phyloP scores from a whole-genome alignment of 805 yeast species.

The Candida michaelii region DNA sequence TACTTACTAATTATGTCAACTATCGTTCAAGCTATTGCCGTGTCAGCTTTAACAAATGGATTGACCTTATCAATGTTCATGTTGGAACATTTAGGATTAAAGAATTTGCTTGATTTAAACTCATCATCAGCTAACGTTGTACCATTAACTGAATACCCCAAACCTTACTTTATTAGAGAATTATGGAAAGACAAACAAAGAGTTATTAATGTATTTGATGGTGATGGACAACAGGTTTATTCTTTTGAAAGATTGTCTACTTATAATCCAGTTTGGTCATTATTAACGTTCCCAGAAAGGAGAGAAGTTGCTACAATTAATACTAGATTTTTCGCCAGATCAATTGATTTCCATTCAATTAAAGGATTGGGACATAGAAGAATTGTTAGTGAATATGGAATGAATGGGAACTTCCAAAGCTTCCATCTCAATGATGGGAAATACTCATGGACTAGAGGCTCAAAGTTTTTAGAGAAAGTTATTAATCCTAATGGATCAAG shows the following conservation, averaged over 20 bases:
- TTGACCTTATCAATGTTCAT: slow-evolving; percentile 42
- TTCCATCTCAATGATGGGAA: slow-evolving; percentile 56
- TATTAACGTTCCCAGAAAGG: slow-evolving; percentile 45
- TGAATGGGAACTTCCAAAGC: slow-evolving; percentile 31
- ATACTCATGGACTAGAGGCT: slow-evolving; percentile 55
- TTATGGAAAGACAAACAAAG: slow-evolving; percentile 47
- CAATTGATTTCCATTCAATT: slow-evolving; percentile 51
- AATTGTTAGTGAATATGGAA: slow-evolving; percentile 31
- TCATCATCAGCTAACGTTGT: slow-evolving; percentile 39
- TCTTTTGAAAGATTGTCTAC: slow-evolving; percentile 52
- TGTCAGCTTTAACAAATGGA: slow-evolving; percentile 40
- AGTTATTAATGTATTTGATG: slow-evolving; percentile 50
- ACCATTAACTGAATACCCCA: slow-evolving; percentile 41
- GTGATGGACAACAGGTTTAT: slow-evolving; percentile 41
- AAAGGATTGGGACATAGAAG: slow-evolving; percentile 46
- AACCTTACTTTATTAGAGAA: slow-evolving; percentile 48
- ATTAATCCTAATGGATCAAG: slow-evolving; percentile 52
- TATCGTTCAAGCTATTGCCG: slow-evolving; percentile 49
- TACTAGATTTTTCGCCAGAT: slow-evolving; percentile 46
- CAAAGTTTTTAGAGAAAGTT: slow-evolving; percentile 52
- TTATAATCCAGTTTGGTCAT: slow-evolving; percentile 52
- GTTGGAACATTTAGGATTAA: slow-evolving; percentile 42
- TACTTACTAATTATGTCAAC: slow-evolving; percentile 17
- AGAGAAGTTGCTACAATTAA: slow-evolving; percentile 51
- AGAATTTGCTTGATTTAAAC: slow-evolving; percentile 38